phyloP scores from a whole-genome alignment of 2,329 filamentous ascomycete species.

The Chrysosporium keratinophilum region DNA sequence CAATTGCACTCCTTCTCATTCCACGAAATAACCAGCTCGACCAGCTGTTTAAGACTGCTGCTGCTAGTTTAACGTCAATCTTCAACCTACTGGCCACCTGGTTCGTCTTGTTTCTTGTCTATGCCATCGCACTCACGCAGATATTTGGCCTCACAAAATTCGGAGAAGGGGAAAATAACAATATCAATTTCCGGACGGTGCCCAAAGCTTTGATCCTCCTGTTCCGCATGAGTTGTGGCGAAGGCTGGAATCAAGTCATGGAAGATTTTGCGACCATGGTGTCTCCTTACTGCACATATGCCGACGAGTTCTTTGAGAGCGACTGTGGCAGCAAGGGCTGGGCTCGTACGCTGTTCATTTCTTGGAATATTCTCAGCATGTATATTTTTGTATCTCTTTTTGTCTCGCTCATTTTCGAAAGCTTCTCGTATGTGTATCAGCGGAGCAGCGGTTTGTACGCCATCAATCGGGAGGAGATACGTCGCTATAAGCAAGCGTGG shows the following conservation, averaged over 20 bases:
- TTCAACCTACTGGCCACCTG: conserved; percentile 88
- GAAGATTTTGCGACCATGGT: conserved; percentile 79
- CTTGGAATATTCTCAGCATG: conserved; percentile 99
- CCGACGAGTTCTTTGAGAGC: conserved; percentile 64
- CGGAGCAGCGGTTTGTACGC: conserved; percentile 83
- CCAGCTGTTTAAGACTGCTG: conserved; percentile 96
- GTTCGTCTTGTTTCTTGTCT: conserved; percentile 94
- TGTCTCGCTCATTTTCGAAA: conserved; percentile 97
- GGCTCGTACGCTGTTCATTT: conserved; percentile 81
- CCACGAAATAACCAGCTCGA: conserved; percentile 94
- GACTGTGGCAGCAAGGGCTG: conserved; percentile 88
- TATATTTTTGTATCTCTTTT: conserved; percentile 99
- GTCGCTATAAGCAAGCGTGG: conserved; percentile 97
- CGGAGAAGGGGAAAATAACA: conserved; percentile 57
- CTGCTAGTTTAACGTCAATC: conserved; percentile 82
- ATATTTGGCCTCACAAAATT: conserved; percentile 92
- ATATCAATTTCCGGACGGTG: conserved; percentile 86
- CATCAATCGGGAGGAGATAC: conserved; percentile 85
- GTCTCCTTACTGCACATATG: conserved; percentile 69
- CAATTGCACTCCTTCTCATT: conserved; percentile 79
- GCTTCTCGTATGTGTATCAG: conserved; percentile 98
- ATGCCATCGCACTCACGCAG: conserved; percentile 91
- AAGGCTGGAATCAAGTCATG: conserved; percentile 96
- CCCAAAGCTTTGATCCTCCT: conserved; percentile 88
- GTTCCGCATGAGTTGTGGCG: conserved; percentile 85